Percentiles rank a stretch among this genome's conserved stretches.
Evolutionary conservation across 805 yeast species (phyloP).

Genomic region (Saturnispora dispora): DNA sequence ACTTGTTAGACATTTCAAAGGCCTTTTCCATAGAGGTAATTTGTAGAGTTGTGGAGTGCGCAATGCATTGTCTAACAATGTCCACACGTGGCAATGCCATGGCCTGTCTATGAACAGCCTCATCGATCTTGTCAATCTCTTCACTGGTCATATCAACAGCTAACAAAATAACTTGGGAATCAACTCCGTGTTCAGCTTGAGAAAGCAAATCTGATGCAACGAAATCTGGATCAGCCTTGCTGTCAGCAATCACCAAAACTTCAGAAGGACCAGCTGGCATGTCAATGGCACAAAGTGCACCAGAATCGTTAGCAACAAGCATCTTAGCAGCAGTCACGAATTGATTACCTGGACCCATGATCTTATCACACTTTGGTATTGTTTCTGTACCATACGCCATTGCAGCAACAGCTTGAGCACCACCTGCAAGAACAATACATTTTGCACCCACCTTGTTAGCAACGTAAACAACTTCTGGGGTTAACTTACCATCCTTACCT

Average conservation of each 20-base stretch:
- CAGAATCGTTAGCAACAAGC: constrained; percentile 92
- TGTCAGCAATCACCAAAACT: constrained; percentile 92
- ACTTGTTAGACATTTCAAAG: constrained; percentile 73
- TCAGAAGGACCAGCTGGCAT: constrained; percentile 99
- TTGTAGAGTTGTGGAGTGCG: constrained; percentile 75
- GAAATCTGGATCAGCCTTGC: constrained; percentile 80
- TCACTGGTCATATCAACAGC: constrained; percentile 61
- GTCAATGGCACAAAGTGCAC: constrained; percentile 91
- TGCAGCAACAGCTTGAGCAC: constrained; percentile 98
- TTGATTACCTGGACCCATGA: constrained; percentile 98
- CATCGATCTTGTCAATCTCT: constrained; percentile 62
- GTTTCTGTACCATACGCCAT: constrained; percentile 97
- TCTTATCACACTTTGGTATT: constrained; percentile 90
- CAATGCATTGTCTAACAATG: constrained; percentile 84
- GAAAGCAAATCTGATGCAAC: constrained; percentile 95
- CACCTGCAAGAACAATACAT: constrained; percentile 91
- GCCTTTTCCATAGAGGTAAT: constrained; percentile 73
- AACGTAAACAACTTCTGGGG: constrained; percentile 96
- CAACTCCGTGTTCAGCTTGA: constrained; percentile 98
- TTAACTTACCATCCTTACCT: constrained; percentile 79
- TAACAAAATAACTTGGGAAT: constrained; percentile 89
- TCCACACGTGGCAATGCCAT: constrained; percentile 79
- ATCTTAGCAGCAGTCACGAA: constrained; percentile 99
- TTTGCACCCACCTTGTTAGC: constrained; percentile 93
- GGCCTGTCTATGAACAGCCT: constrained; percentile 81